These are phyloP conservation scores for Ambispora gerdemannii DNA, from an alignment of 192 early-diverging fungal genomes.

Conservation along the genomic window DNA sequence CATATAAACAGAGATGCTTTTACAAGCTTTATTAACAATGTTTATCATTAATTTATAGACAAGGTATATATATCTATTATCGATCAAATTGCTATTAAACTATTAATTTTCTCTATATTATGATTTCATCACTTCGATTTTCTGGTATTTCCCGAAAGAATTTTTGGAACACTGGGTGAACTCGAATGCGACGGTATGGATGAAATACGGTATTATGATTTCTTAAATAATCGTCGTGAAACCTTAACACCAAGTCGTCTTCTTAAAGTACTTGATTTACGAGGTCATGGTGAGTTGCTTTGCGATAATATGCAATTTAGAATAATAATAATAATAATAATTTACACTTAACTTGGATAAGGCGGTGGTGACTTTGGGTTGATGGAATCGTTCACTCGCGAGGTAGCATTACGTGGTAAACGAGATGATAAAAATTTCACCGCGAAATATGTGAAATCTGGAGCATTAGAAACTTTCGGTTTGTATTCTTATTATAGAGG, in stretches of 20 bases:
- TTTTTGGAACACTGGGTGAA: slow-evolving; percentile 21
- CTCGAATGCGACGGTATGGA: slow-evolving; percentile 19
- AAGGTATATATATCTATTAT: no score
- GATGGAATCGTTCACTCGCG: slow-evolving; percentile 11
- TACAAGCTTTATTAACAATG: neutral
- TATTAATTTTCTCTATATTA: neutral
- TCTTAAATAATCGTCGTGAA: slow-evolving; percentile 14
- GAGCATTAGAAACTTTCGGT: slow-evolving; percentile 20
- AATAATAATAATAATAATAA: neutral
- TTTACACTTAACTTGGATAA: no score
- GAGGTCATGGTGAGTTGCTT: slow-evolving; percentile 16
- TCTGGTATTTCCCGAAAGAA: neutral
- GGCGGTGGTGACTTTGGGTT: slow-evolving; percentile 30
- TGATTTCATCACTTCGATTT: no score
- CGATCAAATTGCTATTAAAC: no score
- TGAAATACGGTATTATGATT: slow-evolving; percentile 14
- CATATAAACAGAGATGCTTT: neutral
- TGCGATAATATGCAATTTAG: neutral
- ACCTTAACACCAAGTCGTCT: neutral
- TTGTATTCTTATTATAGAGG: no score
- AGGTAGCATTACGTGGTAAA: no score
- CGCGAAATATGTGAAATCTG: neutral
- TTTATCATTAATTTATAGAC: neutral
- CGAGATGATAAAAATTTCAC: no score
- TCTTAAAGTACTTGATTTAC: neutral